These are phyloP conservation scores for Avicennia marina DNA, from an alignment of 257 asterid species.

Conservation along the genomic window DNA sequence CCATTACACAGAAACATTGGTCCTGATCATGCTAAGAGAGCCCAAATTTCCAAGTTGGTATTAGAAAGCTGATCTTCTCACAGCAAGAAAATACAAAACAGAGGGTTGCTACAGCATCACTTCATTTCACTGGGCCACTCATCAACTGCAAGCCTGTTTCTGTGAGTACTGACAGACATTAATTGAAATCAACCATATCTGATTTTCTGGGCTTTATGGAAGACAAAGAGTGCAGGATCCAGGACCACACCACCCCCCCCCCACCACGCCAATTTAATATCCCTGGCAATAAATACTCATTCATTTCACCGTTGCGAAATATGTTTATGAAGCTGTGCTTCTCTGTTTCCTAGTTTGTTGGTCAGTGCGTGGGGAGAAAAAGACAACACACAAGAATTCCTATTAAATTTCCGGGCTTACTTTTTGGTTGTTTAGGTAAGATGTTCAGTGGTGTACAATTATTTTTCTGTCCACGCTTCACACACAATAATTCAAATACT, in stretches of 20 bases:
- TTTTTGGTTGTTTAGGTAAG: not conserved
- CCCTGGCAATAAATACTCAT: conserved; percentile 9
- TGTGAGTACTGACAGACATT: conserved; percentile 14
- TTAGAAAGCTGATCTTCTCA: conserved; percentile 21
- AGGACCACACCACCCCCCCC: conserved; percentile 20
- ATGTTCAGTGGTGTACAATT: too few species aligned
- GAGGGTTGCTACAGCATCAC: not conserved
- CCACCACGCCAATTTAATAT: conserved; percentile 9
- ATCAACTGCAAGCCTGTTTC: conserved; percentile 24
- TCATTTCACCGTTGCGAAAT: conserved; percentile 5
- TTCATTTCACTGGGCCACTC: not conserved
- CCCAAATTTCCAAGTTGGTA: conserved; percentile 18
- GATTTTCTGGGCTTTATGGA: conserved; percentile 25
- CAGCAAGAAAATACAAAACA: not conserved
- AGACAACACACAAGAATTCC: conserved; percentile 1
- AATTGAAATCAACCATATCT: conserved; percentile 22
- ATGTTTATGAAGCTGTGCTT: not conserved
- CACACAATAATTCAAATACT: too few species aligned
- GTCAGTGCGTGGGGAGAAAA: not conserved
- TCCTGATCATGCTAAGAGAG: conserved; percentile 2
- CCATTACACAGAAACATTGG: conserved; percentile 5
- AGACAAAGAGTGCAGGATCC: conserved; percentile 22
- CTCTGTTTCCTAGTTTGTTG: not conserved
- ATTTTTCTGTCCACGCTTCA: too few species aligned
- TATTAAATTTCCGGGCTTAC: not conserved